Base-by-base conservation (phyloP, 495 filamentous ascomycete genomes). In the Aspergillus affinis region DNA sequence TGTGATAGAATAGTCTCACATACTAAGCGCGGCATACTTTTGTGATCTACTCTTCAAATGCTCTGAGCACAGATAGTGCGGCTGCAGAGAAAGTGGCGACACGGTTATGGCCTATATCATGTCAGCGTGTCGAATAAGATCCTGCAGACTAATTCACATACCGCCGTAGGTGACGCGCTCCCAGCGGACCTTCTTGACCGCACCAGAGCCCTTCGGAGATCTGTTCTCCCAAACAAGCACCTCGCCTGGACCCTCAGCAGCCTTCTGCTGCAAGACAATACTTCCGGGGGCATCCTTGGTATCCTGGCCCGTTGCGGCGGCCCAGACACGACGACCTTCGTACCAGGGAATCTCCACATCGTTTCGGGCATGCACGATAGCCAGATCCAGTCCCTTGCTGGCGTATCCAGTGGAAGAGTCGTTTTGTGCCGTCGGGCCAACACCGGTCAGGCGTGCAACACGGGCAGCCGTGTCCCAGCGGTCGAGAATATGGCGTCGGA, bases 281-380 rank as follows among this genome's bases (percentile, higher is more conserved):
- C 72, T 69, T 6, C 86, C 88, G 58, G 78, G 79, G 4, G 82
- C 82, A 30, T 81, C 81, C 8, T 80, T 72, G 20, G 72, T 71
- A 58, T 84, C 82, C 26, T 69, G 63, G 4, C 72, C 75, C 6
- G 71, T 77, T 19, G 71, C 75, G 55, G 67, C 65, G 55, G 69
- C 64, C 90, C 83, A 71, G 74, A 86, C 72, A 81, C 81, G 56
- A 64, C 73, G 68, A 4, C 77, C 76, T 66, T 81, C 76, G 30
- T 72, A 69, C 72, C 81, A 90, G 0, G 90, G 86, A 64, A 95
- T 93, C 58, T 93, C 89, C 48, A 75, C 77, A 70, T 95, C 91
- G 64, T 93, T 83, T 54, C 76, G 80, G 17, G 91, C 85, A 67
- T 93, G 91, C 12, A 95, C 79, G 20, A 95, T 73, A n/a, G 80